Percentiles rank a stretch among this genome's conserved stretches.
phyloP scores from a whole-genome alignment of 1,284 basidiomycete genomes.

The Rhodotorula mucilaginosa region DNA sequence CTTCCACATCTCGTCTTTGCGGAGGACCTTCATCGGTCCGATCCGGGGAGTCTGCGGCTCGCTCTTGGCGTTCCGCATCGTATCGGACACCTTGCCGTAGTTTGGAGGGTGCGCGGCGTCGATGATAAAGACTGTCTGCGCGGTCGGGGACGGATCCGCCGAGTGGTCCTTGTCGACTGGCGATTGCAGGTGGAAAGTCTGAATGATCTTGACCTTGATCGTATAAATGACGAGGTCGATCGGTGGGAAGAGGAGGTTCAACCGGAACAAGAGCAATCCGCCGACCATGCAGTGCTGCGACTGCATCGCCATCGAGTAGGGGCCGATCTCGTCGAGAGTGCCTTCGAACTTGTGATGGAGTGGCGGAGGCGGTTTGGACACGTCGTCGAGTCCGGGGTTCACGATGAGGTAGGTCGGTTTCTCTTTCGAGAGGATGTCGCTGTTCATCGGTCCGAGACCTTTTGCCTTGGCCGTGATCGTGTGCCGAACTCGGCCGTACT shows the following conservation, averaged over 20 bases:
- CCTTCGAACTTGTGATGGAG: conserved; percentile 39
- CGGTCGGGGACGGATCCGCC: conserved; percentile 13
- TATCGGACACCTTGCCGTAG: conserved; percentile 27
- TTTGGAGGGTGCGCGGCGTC: conserved; percentile 33
- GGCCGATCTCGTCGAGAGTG: conserved; percentile 31
- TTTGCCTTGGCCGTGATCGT: conserved; percentile 38
- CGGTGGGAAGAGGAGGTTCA: conserved; percentile 36
- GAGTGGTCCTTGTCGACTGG: conserved; percentile 20
- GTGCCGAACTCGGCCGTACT: conserved; percentile 35
- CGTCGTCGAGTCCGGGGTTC: conserved; percentile 35
- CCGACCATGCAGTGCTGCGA: conserved; percentile 37
- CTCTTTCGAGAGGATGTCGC: conserved; percentile 28
- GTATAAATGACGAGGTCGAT: conserved; percentile 33
- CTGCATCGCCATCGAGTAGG: conserved; percentile 31
- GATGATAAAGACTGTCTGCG: conserved; percentile 35
- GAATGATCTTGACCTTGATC: conserved; percentile 40
- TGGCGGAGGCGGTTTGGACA: conserved; percentile 32
- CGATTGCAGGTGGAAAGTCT: conserved; percentile 32
- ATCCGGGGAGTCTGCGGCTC: conserved; percentile 10
- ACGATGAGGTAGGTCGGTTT: conserved; percentile 30
- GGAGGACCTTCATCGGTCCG: conserved; percentile 29
- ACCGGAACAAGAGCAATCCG: conserved; percentile 38
- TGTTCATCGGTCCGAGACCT: conserved; percentile 24
- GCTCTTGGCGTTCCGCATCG: neutral
- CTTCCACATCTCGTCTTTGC: conserved; percentile 31